A percentile compares a stretch with the other conserved stretches of the same genome.
These are phyloP conservation scores for Vaccinium macrocarpon DNA, from an alignment of 148 eudicot genomes.

Conservation along the genomic window DNA sequence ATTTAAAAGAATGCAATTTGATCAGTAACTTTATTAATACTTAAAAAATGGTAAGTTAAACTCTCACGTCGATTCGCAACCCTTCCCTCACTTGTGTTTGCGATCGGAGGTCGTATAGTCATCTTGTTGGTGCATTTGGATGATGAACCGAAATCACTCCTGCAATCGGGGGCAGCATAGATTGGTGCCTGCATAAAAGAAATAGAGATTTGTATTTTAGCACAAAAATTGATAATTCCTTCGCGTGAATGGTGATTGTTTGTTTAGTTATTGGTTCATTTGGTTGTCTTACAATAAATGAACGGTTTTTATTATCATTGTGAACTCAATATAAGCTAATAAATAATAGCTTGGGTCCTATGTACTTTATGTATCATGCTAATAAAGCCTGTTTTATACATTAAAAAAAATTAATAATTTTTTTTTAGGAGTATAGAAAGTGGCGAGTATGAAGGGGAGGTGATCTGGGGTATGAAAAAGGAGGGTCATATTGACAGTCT, in stretches of 20 bases:
- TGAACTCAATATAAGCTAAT: not conserved
- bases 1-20: not conserved
- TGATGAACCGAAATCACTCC: conserved; percentile 54
- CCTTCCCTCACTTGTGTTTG: conserved; percentile 32
- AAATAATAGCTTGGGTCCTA: too few relatives aligned
- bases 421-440: too few relatives aligned
- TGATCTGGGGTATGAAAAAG: too few relatives aligned
- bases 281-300: too few relatives aligned
- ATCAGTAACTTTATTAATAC: not conserved
- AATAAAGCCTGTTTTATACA: too few relatives aligned
- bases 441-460: too few relatives aligned
- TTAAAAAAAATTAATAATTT: too few relatives aligned
- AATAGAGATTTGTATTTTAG: not conserved
- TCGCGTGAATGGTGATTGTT: too few relatives aligned
- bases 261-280: too few relatives aligned
- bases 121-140: conserved; percentile 43
- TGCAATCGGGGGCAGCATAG: conserved; percentile 37
- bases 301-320: not conserved
- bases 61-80: conserved; percentile 62
- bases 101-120: conserved; percentile 31
- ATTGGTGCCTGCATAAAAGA: conserved; percentile 42
- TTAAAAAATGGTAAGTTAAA: not conserved
- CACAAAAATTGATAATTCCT: too few relatives aligned
- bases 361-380: too few relatives aligned
- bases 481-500: rapidly evolving